Base-by-base conservation (phyloP, 2,329 filamentous ascomycete genomes). In the Trichophyton benhamiae region DNA sequence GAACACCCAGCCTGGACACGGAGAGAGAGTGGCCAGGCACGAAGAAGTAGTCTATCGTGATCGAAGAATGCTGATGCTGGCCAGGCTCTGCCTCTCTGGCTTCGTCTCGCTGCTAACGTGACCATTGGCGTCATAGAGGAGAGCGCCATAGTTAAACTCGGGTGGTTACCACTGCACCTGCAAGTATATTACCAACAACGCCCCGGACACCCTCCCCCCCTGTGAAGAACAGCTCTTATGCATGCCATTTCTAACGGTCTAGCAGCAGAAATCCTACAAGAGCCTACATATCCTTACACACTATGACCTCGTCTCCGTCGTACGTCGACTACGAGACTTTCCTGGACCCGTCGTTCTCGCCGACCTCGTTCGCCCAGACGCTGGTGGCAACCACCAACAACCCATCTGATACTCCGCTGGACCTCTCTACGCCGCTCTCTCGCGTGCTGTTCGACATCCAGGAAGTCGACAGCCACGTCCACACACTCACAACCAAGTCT, bases 311-410 rank as follows among this genome's bases (percentile, higher is more conserved):
- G 22, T 27, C 46, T 52, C 46, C 46, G 46, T 52, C 46, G 52
- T 99, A 99, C 76, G 91, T 99, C 71, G 91, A 97, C 82, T 95
- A 96, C 76, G 90, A 95, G 72, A 83, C 89, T 65, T 95, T 99
- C 70, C 83, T 96, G 66, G 83, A 87, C 57, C 88, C 91, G 9
- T 79, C 82, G 64, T 99, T 99, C 78, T 88, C 86, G 22, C 83
- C 92, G 4, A 80, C 87, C 20, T 77, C 82, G 15, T 96, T 97
- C 71, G 92, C 94, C 68, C 96, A 97, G 74, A 83, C 84, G 27
- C 85, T 99, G 63, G 88, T 97, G 57, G 84, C 91, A 62, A 82
- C 86, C 44, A 97, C 92, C 61, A 97, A 97, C 79, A 95, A 96
- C 76, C 82, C 90, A 62, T 89, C 87, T 67, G 94, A 97, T 75